Evolutionary conservation across 768 basidiomycete species (phyloP).

Genomic region (Suillus brevipes): DNA sequence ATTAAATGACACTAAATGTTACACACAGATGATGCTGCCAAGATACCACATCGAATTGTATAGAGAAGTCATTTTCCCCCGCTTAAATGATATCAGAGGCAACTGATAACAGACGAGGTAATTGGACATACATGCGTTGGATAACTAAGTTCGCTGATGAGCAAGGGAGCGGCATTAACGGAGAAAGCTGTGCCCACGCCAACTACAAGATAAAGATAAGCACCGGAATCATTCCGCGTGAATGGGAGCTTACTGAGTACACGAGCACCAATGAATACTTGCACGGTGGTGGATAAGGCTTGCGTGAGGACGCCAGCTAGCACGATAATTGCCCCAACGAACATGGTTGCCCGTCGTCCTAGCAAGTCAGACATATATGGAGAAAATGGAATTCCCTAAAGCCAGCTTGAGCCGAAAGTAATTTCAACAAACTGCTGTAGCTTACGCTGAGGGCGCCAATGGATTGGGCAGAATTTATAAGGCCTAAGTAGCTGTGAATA

Average conservation of each 20-base stretch:
- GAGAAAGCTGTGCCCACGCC: conserved; percentile 65
- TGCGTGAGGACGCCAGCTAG: conserved; percentile 63
- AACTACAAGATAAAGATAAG: conserved; percentile 37
- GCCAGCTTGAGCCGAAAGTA: background rate
- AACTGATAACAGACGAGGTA: background rate
- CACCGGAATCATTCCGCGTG: too few species aligned
- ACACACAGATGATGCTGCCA: conserved; percentile 58
- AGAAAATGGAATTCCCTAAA: conserved; percentile 59
- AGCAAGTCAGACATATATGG: conserved; percentile 59
- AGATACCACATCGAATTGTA: conserved; percentile 79
- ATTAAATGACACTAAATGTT: background rate
- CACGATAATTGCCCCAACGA: conserved; percentile 64
- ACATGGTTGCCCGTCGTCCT: conserved; percentile 60
- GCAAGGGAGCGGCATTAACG: conserved; percentile 59
- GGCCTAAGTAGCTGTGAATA: conserved; percentile 36
- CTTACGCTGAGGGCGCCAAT: conserved; percentile 54
- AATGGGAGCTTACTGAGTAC: conserved; percentile 32
- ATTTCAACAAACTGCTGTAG: conserved; percentile 6
- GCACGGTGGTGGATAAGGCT: conserved; percentile 44
- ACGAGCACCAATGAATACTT: conserved; percentile 58
- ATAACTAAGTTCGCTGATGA: conserved; percentile 68
- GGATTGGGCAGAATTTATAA: conserved; percentile 66
- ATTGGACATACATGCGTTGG: conserved; percentile 57
- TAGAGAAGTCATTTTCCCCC: conserved; percentile 58
- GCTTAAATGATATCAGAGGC: conserved; percentile 23